A percentile compares a stretch with the other conserved stretches of the same genome.
These are phyloP conservation scores for Phoenix dactylifera DNA, from an alignment of 176 grass and related monocot genomes.

Conservation along the genomic window DNA sequence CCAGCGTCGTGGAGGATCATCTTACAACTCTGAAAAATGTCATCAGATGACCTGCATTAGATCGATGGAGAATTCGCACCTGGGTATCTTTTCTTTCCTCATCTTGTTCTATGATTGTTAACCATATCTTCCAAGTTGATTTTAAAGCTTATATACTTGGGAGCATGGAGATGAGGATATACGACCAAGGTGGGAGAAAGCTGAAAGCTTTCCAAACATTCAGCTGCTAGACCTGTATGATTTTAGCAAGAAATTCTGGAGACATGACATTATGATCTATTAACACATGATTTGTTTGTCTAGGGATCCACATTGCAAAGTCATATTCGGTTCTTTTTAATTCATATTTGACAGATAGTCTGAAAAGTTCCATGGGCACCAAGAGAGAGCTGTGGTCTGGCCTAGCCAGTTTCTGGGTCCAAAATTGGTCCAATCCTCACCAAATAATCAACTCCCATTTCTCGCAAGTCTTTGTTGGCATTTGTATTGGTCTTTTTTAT, in stretches of 20 bases:
- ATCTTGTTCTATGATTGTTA: not conserved
- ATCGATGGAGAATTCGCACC: conserved; percentile 65
- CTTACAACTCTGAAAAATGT: conserved; percentile 78
- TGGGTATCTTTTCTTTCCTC: conserved; percentile 34
- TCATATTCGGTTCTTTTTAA: too few species aligned
- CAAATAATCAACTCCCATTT: too few species aligned
- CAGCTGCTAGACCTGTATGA: conserved; percentile 58
- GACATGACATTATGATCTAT: too few species aligned
- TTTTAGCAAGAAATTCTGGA: conserved; percentile 48
- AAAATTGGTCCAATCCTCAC: too few species aligned
- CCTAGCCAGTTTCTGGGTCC: too few species aligned
- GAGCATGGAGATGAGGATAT: conserved; percentile 67
- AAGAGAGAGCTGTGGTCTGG: too few species aligned
- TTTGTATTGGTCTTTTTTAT: too few species aligned
- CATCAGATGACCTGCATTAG: conserved; percentile 62
- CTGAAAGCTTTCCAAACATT: conserved; percentile 42
- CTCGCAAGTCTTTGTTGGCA: too few species aligned
- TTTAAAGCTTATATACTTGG: conserved; percentile 4
- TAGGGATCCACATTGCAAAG: too few species aligned
- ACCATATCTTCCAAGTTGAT: not conserved
- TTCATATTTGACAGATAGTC: too few species aligned
- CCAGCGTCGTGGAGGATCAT: conserved; percentile 69
- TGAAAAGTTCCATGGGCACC: too few species aligned
- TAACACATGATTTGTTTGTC: too few species aligned
- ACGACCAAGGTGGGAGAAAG: conserved; percentile 52